Evolutionary conservation across 2,329 filamentous ascomycete species (phyloP), one percentile per base, ranked within the genome.

Genomic region (Penicillium psychrosexuale): DNA sequence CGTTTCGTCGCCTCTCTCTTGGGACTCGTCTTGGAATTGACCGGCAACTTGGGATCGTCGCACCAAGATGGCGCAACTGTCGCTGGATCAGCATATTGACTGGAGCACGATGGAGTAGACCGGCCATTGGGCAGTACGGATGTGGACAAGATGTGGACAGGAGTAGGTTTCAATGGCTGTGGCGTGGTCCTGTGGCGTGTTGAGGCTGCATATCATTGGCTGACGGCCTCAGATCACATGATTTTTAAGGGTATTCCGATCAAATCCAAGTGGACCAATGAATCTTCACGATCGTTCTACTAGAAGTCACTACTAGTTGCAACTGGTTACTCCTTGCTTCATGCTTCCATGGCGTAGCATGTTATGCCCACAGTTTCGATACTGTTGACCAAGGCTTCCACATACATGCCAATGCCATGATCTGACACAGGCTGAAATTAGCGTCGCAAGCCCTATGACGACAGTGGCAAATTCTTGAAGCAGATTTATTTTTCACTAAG

Each of bases 1-100:
- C 49, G 51, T 53, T 55, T 55, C 55, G 55, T 55, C 40, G 49
- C 36, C 3, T 24, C 37, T 30, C 19, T 51, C 12, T 5, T 28
- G 28, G 15, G n/a, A 44, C 44, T 19, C 19, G 19, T 19, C 19
- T 19, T 19, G 19, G 19, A 19, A 19, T 19, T 38, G 15, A 28
- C 1, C 34, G 3, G n/a, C 27, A 39, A 45, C 11, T 2, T 39
- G 15, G 28, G 40, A 54, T 54, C 47, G 47, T 22, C 47, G 22
- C 15, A 34, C 8, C 17, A 24, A 17, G 15, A 17, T 46, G 22
- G 36, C 3, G 37, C 37, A 34, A 31, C 22, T n/a, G 30, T 28
- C 22, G 12, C 22, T 42, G 22, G 22, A n/a, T 30, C 33, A 17
- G 12, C 31, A 39, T 33, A n/a, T 17, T 53, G 22, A 42, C 36